These are phyloP conservation scores for Claviceps sp. DNA, from an alignment of 2,329 filamentous ascomycete species.

Conservation along the genomic window DNA sequence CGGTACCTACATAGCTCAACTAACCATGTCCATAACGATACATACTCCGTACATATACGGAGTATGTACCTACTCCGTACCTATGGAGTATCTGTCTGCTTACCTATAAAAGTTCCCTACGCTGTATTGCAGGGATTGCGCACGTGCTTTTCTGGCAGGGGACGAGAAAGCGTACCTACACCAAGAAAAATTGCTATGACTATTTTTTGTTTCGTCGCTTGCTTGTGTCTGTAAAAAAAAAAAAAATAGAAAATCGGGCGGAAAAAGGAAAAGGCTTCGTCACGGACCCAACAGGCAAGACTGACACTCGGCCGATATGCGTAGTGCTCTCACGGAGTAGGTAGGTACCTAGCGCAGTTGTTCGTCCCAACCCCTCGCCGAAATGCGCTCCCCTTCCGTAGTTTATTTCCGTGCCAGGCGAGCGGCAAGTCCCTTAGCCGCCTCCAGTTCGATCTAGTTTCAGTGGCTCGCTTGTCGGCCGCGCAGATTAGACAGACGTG, in stretches of 20 bases:
- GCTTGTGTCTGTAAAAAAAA: background rate
- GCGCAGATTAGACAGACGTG: background rate
- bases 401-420: background rate
- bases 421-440: background rate
- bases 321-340: background rate
- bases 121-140: too few relatives aligned
- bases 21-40: too few relatives aligned
- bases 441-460: background rate
- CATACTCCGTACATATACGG: too few relatives aligned
- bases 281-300: background rate
- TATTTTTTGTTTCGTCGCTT: too few relatives aligned
- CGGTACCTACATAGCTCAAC: too few relatives aligned
- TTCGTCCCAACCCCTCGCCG: background rate
- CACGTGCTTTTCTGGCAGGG: too few relatives aligned
- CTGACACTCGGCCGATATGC: background rate
- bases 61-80: too few relatives aligned
- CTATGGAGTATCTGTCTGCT: too few relatives aligned
- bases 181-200: background rate
- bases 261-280: background rate
- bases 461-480: background rate
- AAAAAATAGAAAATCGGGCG: background rate
- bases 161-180: too few relatives aligned
- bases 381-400: background rate
- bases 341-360: background rate
- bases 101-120: too few relatives aligned